Evolutionary conservation across 352 stramenopile genomes (phyloP).

Genomic region (Phytopythium mirpurense): DNA sequence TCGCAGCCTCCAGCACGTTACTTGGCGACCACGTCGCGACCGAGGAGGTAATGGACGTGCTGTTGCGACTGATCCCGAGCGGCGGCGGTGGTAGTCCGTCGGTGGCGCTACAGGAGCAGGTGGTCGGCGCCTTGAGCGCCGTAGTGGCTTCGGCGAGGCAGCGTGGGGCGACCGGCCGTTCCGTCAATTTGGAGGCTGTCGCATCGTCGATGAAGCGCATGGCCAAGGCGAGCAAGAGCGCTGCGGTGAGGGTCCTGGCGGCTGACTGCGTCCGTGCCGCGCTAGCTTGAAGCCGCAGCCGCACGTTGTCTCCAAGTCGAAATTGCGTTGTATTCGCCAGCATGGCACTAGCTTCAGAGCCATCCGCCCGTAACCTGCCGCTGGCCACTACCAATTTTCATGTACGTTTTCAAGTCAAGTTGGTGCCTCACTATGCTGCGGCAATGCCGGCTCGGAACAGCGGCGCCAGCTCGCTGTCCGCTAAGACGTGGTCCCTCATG

Average conservation of each 20-base stretch:
- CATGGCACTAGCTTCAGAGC: too few relatives aligned
- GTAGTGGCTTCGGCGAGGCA: not conserved
- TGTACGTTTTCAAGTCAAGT: too few relatives aligned
- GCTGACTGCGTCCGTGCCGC: not conserved
- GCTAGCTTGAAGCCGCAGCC: too few relatives aligned
- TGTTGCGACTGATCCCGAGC: not conserved
- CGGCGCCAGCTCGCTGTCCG: slow-evolving; percentile 20
- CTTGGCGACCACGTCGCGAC: not conserved
- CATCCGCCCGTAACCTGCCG: too few relatives aligned
- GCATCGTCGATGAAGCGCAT: not conserved
- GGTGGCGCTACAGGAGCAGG: not conserved
- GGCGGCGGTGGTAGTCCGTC: not conserved
- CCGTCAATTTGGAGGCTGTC: not conserved
- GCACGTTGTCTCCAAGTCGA: too few relatives aligned
- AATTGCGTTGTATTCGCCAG: too few relatives aligned
- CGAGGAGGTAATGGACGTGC: not conserved
- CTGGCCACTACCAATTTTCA: too few relatives aligned
- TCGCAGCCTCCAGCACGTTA: not conserved
- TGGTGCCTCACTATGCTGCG: too few relatives aligned
- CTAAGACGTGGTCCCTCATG: slow-evolving; percentile 45
- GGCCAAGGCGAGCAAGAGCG: not conserved
- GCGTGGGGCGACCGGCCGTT: not conserved
- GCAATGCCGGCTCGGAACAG: too few relatives aligned
- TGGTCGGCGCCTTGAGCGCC: not conserved
- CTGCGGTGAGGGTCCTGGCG: not conserved